phyloP scores from a whole-genome alignment of 345 rosid species.

The Salix koriyanagi region DNA sequence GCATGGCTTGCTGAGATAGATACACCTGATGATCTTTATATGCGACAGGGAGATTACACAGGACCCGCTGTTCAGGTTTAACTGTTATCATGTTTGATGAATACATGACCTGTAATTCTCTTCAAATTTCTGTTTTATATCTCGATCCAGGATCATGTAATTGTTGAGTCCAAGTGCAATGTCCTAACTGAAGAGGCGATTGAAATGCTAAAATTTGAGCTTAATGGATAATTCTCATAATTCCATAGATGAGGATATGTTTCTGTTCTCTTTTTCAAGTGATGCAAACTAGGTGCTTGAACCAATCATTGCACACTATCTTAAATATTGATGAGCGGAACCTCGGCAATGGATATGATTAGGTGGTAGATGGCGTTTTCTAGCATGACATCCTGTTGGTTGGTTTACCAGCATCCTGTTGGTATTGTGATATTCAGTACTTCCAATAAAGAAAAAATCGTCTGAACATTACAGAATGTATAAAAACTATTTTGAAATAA shows the following conservation, averaged over 20 bases:
- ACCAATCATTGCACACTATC: neutral
- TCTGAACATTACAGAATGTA: neutral
- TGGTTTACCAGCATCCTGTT: neutral
- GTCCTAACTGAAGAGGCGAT: too few relatives aligned
- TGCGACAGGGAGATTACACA: slow-evolving; percentile 61
- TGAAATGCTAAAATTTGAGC: neutral
- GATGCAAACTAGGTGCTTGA: too few relatives aligned
- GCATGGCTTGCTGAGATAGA: slow-evolving; percentile 87
- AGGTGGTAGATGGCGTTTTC: neutral
- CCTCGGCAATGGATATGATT: neutral
- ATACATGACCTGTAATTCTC: neutral
- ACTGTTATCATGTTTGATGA: neutral
- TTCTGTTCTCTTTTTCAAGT: neutral
- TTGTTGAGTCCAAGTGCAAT: neutral
- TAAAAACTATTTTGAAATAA: neutral
- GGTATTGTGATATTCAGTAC: neutral
- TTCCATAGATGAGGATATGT: neutral
- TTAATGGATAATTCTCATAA: neutral
- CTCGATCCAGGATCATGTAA: neutral
- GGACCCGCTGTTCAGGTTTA: slow-evolving; percentile 46
- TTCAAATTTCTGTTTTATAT: neutral
- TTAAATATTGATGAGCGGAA: neutral
- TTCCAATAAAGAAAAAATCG: too few relatives aligned
- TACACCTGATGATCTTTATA: slow-evolving; percentile 67
- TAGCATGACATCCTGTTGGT: neutral